phyloP scores from a whole-genome alignment of 805 yeast species.

The Yamadazyma insecticola region DNA sequence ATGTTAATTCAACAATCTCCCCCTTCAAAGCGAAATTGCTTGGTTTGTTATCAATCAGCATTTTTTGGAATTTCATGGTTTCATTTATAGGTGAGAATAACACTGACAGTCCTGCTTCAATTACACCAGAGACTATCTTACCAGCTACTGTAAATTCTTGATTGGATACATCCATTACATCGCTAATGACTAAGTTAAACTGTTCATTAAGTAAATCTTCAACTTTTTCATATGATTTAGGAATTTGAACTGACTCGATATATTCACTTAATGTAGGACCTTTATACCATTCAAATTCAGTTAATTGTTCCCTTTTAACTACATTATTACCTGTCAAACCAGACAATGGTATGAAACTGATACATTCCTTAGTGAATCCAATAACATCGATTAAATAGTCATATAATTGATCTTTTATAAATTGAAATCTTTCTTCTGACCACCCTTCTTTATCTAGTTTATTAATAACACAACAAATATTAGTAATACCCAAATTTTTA shows the following conservation, averaged over 20 bases:
- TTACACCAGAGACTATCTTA: slow-evolving; percentile 59
- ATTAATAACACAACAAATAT: slow-evolving; percentile 59
- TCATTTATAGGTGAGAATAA: slow-evolving; percentile 50
- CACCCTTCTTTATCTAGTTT: slow-evolving; percentile 65
- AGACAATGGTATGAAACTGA: slow-evolving; percentile 61
- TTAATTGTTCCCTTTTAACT: slow-evolving; percentile 28
- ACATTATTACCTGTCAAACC: slow-evolving; percentile 69
- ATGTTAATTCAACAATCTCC: slow-evolving; percentile 46
- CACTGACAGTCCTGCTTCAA: slow-evolving; percentile 69
- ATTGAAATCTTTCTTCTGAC: slow-evolving; percentile 48
- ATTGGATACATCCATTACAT: slow-evolving; percentile 46
- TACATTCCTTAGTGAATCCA: slow-evolving; percentile 39
- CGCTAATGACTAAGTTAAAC: slow-evolving; percentile 60
- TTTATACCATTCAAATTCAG: slow-evolving; percentile 44
- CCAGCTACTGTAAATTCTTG: slow-evolving; percentile 57
- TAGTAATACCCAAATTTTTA: slow-evolving; percentile 59
- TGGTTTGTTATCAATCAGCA: slow-evolving; percentile 28
- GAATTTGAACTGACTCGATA: slow-evolving; percentile 30
- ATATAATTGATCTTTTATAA: slow-evolving; percentile 44
- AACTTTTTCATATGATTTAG: slow-evolving; percentile 8
- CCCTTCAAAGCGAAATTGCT: slow-evolving; percentile 60
- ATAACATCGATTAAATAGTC: slow-evolving; percentile 51
- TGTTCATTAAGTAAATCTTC: slow-evolving; percentile 28
- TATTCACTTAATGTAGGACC: slow-evolving; percentile 40
- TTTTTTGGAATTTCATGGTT: slow-evolving; percentile 38